A percentile compares a stretch with the other conserved stretches of the same genome.
These are phyloP conservation scores for Myriangium duriaei DNA, from an alignment of 2,329 filamentous ascomycete species.

Conservation along the genomic window DNA sequence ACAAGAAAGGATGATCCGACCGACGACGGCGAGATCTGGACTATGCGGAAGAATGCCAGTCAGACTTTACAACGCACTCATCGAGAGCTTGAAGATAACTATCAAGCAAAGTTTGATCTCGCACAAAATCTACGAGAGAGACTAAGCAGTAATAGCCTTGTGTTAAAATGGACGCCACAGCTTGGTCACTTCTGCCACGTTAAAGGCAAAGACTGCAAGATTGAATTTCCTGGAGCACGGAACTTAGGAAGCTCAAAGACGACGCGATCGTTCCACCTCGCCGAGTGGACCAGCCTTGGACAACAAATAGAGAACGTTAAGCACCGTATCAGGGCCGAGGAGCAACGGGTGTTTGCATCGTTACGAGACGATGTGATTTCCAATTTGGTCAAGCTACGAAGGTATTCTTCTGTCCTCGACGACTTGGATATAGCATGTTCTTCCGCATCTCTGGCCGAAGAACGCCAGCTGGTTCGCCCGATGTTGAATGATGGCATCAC, in stretches of 20 bases:
- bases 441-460: conserved; percentile 65
- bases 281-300: conserved; percentile 75
- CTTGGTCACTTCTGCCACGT: conserved; percentile 86
- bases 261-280: conserved; percentile 71
- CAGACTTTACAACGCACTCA: conserved; percentile 54
- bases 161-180: conserved; percentile 73
- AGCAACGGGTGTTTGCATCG: conserved; percentile 63
- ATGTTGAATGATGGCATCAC: conserved; percentile 48
- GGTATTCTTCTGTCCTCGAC: conserved; percentile 83
- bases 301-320: conserved; percentile 65
- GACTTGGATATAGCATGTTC: conserved; percentile 84
- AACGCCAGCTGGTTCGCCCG: conserved; percentile 63
- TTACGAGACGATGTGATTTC: conserved; percentile 65
- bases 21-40: conserved; percentile 42
- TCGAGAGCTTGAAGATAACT: conserved; percentile 47
- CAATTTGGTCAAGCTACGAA: conserved; percentile 73
- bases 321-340: conserved; percentile 68
- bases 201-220: conserved; percentile 60
- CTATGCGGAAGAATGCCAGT: conserved; percentile 56
- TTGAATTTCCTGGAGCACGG: conserved; percentile 31
- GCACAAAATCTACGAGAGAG: conserved; percentile 48
- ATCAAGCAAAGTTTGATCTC: conserved; percentile 48
- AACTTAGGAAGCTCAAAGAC: conserved; percentile 68
- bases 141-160: conserved; percentile 47
- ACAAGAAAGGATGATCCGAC: conserved; percentile 11